Evolutionary conservation across 495 filamentous ascomycete genomes (phyloP).

Genomic region (Xylaria longipes): DNA sequence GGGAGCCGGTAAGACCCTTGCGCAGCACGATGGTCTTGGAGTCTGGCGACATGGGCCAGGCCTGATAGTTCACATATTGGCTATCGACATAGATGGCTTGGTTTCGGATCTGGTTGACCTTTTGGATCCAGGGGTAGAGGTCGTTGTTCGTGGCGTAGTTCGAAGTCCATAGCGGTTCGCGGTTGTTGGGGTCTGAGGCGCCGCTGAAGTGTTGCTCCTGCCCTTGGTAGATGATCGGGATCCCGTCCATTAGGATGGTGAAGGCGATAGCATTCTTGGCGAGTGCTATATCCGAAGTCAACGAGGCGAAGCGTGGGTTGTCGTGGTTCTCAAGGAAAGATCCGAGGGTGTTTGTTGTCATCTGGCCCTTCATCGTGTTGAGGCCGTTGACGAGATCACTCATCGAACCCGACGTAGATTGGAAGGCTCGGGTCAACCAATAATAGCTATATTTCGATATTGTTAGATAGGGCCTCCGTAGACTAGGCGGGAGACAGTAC

Average conservation of each 20-base stretch:
- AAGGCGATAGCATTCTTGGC: conserved; percentile 73
- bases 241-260: conserved; percentile 68
- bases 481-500: conserved; percentile 8
- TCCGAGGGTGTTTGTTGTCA: conserved; percentile 47
- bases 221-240: conserved; percentile 55
- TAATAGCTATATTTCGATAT: conserved; percentile 52
- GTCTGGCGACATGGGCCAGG: conserved; percentile 63
- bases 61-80: conserved; percentile 60
- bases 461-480: background rate
- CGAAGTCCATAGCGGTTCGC: conserved; percentile 76
- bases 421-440: conserved; percentile 65
- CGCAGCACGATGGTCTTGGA: conserved; percentile 65
- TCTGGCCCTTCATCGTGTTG: conserved; percentile 54
- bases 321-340: conserved; percentile 84
- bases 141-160: conserved; percentile 62
- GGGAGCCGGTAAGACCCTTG: conserved; percentile 58
- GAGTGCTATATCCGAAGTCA: conserved; percentile 60
- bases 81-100: conserved; percentile 55
- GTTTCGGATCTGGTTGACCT: conserved; percentile 65
- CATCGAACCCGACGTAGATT: conserved; percentile 62
- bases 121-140: conserved; percentile 65
- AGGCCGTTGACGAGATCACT: conserved; percentile 63
- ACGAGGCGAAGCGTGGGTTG: conserved; percentile 65
- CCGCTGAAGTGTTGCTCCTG: conserved; percentile 75
- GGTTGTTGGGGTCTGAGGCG: conserved; percentile 62